Percentiles rank a stretch among this genome's conserved stretches.
Evolutionary conservation across 192 early-diverging fungal species (phyloP).

Genomic region (Chytriomyces hyalinus): DNA sequence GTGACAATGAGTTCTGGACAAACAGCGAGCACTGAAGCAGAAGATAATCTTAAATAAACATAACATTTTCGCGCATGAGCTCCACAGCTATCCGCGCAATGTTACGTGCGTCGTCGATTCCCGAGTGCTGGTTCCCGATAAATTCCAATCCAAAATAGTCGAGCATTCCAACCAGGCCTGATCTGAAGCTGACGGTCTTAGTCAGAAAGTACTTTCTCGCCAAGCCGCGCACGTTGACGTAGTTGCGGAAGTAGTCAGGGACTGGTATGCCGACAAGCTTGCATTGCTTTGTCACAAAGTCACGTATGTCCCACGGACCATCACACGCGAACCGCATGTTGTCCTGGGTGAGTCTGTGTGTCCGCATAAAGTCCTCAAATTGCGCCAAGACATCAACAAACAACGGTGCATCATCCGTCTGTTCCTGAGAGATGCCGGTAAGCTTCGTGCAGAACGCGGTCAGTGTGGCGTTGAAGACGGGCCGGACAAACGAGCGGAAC

Average conservation of each 20-base stretch:
- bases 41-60: not conserved
- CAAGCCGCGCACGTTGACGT: constrained; percentile 76
- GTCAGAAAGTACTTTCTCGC: constrained; percentile 54
- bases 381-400: constrained; percentile 39
- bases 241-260: constrained; percentile 66
- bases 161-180: constrained; percentile 71
- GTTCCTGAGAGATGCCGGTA: constrained; percentile 79
- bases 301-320: constrained; percentile 81
- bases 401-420: constrained; percentile 38
- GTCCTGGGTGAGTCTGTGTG: not conserved
- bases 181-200: constrained; percentile 53
- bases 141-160: constrained; percentile 61
- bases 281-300: constrained; percentile 82
- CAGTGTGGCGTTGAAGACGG: constrained; percentile 66
- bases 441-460: constrained; percentile 74
- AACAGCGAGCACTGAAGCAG: too few relatives aligned
- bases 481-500: constrained; percentile 77
- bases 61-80: not conserved
- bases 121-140: constrained; percentile 75
- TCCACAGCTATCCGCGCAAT: constrained; percentile 49
- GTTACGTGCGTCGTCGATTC: constrained; percentile 82
- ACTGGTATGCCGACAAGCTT: constrained; percentile 46
- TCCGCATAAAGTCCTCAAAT: constrained; percentile 40
- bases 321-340: constrained; percentile 35
- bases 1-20: too few relatives aligned